Base-by-base conservation (phyloP, 441 rosid species). In the Populus hybrid region DNA sequence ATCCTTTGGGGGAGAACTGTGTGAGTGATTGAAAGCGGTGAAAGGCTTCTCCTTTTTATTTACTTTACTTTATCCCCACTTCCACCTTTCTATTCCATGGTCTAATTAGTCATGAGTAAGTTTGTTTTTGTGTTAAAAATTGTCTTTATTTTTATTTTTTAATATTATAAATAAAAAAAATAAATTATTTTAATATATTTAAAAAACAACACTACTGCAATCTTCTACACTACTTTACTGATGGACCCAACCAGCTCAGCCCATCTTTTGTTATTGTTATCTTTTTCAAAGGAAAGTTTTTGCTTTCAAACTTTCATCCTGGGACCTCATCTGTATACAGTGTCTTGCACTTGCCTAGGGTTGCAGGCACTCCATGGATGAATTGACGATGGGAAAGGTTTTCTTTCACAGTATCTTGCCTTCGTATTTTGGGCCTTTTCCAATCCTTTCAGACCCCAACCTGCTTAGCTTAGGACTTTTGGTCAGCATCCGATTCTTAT, bases 401-500 rank as follows among this genome's bases (percentile, higher is more conserved):
- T 1, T 42, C 50, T 42, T 10, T 42, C 14, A 42, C 50, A 42
- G 63, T 18, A 30, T 30, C 32, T 30, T 30, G 32, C 32, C 32
- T 30, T 46, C 14, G 32, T 8, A 7, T n/a, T 57, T 64, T 4
- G 11, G 35, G 69, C 46, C 5, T 20, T 77, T 63, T 69, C 69
- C 69, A 1, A 10, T 21, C n/a, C 11, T 18, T 4, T 3, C 73
- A 21, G 30, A 20, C 28, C 32, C 71, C 73, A 8, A 6, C 0
- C 24, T 9, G 16, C 9, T 10, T 32, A 16, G 40, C 9, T 10
- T 32, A 16, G 40, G 32, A 30, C 32, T 3, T 30, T 30, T 30
- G 32, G 24, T 34, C 30, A 70, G 87, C 42, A 79, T 84, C 85
- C 1, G 87, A 82, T 82, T 84, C 89, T 71, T 61, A 26, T 26